These are phyloP conservation scores for Podospora tetraspora DNA, from an alignment of 495 filamentous ascomycete species.

Conservation along the genomic window DNA sequence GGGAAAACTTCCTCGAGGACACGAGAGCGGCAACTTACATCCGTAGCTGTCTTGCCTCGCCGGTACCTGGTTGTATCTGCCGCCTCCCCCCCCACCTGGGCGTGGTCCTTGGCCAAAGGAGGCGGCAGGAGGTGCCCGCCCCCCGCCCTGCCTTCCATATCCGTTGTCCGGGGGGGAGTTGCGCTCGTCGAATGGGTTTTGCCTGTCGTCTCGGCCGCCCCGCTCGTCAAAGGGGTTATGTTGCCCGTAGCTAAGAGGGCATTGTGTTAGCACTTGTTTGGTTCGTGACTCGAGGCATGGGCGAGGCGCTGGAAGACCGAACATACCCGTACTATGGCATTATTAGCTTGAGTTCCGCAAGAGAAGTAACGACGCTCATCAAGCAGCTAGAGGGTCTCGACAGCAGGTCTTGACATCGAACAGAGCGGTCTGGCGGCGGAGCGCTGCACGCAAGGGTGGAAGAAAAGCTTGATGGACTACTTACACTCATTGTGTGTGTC, in stretches of 20 bases:
- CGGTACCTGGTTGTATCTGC: constrained; percentile 36
- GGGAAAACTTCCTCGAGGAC: not conserved
- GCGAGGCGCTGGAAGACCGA: not conserved
- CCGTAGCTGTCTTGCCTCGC: constrained; percentile 46
- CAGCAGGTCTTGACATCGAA: not conserved
- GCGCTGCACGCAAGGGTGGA: not conserved
- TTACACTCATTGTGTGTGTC: not conserved
- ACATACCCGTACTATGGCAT: not conserved
- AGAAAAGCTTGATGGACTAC: not conserved
- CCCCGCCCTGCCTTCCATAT: constrained; percentile 18
- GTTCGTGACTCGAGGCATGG: too few species aligned
- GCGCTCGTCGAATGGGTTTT: constrained; percentile 25
- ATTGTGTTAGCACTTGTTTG: too few species aligned
- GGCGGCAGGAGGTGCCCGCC: constrained; percentile 26
- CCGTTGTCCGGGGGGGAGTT: constrained; percentile 8
- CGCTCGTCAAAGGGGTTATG: constrained; percentile 26
- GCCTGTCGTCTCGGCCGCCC: constrained; percentile 37
- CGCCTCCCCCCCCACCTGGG: constrained; percentile 34
- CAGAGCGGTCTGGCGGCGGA: not conserved
- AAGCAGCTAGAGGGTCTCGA: not conserved
- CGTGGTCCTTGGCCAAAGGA: constrained; percentile 41
- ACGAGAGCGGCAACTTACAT: constrained; percentile 32
- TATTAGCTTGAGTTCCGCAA: not conserved
- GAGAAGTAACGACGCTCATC: not conserved
- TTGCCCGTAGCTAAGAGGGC: constrained; percentile 37